These are phyloP conservation scores for Neurospora crassa DNA, from an alignment of 2,329 filamentous ascomycete species.

Conservation along the genomic window DNA sequence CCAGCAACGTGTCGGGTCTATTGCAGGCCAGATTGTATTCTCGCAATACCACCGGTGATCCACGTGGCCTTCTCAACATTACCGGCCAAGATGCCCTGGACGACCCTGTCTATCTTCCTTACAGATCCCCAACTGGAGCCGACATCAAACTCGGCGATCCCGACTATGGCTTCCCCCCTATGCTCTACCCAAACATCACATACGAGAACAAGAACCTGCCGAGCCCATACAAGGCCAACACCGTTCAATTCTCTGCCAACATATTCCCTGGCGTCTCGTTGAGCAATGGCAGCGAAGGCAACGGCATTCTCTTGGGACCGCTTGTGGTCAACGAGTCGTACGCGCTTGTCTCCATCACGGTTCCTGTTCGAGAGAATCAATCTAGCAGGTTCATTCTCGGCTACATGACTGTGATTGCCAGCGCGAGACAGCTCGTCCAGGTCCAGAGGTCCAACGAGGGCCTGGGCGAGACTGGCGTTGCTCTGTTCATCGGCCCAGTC, in stretches of 20 bases:
- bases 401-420: constrained; percentile 73
- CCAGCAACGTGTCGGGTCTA: constrained; percentile 46
- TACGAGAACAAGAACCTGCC: constrained; percentile 39
- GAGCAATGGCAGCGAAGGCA: constrained; percentile 35
- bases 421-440: constrained; percentile 53
- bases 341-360: constrained; percentile 69
- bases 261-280: constrained; percentile 43
- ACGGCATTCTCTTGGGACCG: constrained; percentile 67
- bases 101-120: constrained; percentile 52
- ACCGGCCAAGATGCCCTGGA: constrained; percentile 40
- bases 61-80: constrained; percentile 51
- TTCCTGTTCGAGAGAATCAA: constrained; percentile 64
- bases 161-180: constrained; percentile 57
- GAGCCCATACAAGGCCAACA: constrained; percentile 31
- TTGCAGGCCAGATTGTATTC: constrained; percentile 68
- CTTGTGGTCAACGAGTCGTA: constrained; percentile 62
- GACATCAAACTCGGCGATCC: constrained; percentile 51
- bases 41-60: constrained; percentile 49
- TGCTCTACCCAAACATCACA: constrained; percentile 71
- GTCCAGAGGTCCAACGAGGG: constrained; percentile 59
- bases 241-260: constrained; percentile 34
- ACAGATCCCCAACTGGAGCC: constrained; percentile 45
- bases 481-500: constrained; percentile 60
- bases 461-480: constrained; percentile 58
- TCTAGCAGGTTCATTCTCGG: constrained; percentile 58